Conservation (phyloP, 257 asterid species). For the Scutellaria baicalensis region DNA sequence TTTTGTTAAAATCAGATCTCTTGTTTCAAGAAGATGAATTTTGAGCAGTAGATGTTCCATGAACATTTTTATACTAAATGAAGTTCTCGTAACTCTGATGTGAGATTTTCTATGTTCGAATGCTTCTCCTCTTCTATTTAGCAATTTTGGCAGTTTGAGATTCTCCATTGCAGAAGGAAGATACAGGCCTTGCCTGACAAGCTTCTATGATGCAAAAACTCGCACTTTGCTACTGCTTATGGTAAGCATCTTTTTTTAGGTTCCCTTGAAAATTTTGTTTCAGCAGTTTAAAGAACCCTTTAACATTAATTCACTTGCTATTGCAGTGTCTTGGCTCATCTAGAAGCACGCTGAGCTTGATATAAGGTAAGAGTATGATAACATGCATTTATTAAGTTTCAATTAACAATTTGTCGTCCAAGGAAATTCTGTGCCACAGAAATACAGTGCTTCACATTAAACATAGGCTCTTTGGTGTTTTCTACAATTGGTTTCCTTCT, state of each 20-base stretch:
- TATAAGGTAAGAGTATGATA: neutral
- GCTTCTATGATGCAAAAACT: no score
- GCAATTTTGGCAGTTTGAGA: no score
- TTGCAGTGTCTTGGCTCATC: slow-evolving; percentile 12
- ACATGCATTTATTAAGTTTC: neutral
- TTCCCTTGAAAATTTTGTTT: neutral
- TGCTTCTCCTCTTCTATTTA: no score
- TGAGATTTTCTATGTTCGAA: no score
- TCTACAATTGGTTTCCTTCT: slow-evolving; percentile 17
- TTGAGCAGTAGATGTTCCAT: no score
- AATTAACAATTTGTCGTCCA: neutral
- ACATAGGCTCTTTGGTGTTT: neutral
- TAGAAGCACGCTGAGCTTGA: neutral
- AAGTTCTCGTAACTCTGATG: no score
- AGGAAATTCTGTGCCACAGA: neutral
- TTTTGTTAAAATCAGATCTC: no score
- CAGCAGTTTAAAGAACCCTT: neutral
- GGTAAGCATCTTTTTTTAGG: neutral
- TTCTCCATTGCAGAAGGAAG: no score
- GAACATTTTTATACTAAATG: no score
- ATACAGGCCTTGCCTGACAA: no score
- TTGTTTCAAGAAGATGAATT: no score
- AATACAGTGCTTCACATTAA: neutral
- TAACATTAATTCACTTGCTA: neutral
- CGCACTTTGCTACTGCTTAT: no score